Base-by-base conservation (phyloP, 2,329 filamentous ascomycete species). In the Cordyceps cicadae region DNA sequence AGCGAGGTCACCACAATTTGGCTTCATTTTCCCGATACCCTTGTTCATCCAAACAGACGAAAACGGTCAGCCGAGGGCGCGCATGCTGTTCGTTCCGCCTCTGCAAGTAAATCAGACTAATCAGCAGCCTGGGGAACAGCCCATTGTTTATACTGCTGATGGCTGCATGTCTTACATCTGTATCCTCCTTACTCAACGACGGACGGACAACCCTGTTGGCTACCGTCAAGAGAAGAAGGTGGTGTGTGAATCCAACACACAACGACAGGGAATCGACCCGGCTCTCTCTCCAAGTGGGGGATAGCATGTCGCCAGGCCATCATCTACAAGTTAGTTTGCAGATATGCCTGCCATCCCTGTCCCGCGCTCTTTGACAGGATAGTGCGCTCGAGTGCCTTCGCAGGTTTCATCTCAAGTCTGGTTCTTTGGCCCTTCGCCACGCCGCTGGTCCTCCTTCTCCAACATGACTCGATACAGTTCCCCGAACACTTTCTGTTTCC, bases 31-130 rank as follows among this genome's bases (percentile, higher is more conserved):
- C 15, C 39, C 49, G 50, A 53, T 17, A 54, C 57, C 56, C 56
- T 52, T 51, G 56, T 52, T 45, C 56, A 45, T 59, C 56, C 56
- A 32, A 41, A 59, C 48, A 59, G 55, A 52, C 54, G 54, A 50
- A 49, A 43, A 37, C 34, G 34, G 34, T 43, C 15, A 43, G 39
- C 39, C 39, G 39, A 43, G 15, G 39, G 48, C 34, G 56, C n/a
- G 37, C 21, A 17, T 43, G 14, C 48, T n/a, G 55, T 49, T 39
- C 19, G 21, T 21, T 43, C 55, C 15, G 19, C 5, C 21, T 39
- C 24, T n/a, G 14, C 14, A 34, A 7, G 34, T 14, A 37, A 37
- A 37, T 14, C 37, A 54, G 19, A 29, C 14, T 37, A 37, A n/a
- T 37, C 7, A 39, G 32, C 9, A 14, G 19, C 24, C 48, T 59